Percentiles rank a stretch among this genome's conserved stretches.
phyloP scores from a whole-genome alignment of 306 rosid species.

The Neltuma alba region DNA sequence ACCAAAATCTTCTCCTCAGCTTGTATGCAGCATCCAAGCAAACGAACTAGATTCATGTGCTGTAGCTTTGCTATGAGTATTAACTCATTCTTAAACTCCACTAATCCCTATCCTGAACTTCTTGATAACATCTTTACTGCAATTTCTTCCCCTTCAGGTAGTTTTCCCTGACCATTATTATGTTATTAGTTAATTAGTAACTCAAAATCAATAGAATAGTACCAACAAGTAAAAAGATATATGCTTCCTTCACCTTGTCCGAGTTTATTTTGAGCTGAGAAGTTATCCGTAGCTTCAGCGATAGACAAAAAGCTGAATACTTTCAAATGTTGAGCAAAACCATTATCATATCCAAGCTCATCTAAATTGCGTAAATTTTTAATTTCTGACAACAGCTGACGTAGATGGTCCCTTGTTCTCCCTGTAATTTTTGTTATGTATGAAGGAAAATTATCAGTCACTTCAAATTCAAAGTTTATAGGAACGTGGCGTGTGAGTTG shows the following conservation, averaged over 20 bases:
- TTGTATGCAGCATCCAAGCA: background rate
- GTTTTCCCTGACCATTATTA: background rate
- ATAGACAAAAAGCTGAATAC: background rate
- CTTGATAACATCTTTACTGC: background rate
- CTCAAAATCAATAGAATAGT: background rate
- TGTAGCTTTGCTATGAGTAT: background rate
- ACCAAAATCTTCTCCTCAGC: background rate
- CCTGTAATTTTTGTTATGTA: background rate
- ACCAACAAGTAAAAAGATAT: background rate
- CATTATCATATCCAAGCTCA: constrained; percentile 1
- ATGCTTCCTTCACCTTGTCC: background rate
- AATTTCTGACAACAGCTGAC: background rate
- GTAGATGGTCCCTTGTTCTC: background rate
- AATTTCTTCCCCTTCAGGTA: background rate
- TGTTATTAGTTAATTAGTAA: background rate
- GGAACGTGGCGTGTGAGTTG: no score
- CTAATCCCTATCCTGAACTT: background rate
- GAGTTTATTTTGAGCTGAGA: background rate
- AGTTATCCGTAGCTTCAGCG: background rate
- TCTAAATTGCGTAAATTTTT: background rate
- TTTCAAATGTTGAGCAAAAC: background rate
- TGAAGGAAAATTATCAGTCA: background rate
- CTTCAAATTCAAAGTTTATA: background rate
- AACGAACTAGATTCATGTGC: constrained; percentile 7
- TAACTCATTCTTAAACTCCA: constrained; percentile 6